Percentiles rank a stretch among this genome's conserved stretches.
Conservation (phyloP, 2,329 filamentous ascomycete species). For the Fonsecaea monophora region DNA sequence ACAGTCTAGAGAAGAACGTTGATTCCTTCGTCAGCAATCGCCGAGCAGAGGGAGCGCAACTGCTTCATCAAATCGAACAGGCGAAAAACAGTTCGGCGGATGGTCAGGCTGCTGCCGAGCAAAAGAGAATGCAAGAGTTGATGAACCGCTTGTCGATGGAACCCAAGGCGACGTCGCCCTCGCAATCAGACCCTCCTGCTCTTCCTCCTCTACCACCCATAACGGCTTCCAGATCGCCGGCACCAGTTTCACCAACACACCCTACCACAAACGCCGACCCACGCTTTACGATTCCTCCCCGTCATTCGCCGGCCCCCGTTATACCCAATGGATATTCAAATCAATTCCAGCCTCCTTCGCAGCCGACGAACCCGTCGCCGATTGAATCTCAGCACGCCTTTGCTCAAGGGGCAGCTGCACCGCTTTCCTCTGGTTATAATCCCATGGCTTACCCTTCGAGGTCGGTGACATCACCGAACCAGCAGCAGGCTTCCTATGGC, state of each 20-base stretch:
- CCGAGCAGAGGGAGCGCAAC: conserved; percentile 84
- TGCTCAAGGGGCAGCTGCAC: conserved; percentile 49
- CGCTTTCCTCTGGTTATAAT: conserved; percentile 55
- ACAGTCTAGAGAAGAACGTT: conserved; percentile 92
- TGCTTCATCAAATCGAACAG: conserved; percentile 86
- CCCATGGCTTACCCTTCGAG: conserved; percentile 57
- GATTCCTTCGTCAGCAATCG: conserved; percentile 97
- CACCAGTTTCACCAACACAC: conserved; percentile 35
- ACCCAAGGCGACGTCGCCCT: conserved; percentile 54
- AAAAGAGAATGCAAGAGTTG: conserved; percentile 81
- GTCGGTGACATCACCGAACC: conserved; percentile 29
- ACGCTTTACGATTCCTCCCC: conserved; percentile 41
- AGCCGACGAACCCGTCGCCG: conserved; percentile 33
- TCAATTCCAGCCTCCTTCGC: conserved; percentile 25
- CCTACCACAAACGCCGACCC: conserved; percentile 39
- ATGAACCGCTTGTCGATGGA: conserved; percentile 98
- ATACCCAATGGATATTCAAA: conserved; percentile 36
- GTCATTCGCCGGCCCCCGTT: conserved; percentile 39
- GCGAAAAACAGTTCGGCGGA: conserved; percentile 67
- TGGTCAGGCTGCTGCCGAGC: conserved; percentile 77
- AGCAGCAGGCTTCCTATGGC: conserved; percentile 26
- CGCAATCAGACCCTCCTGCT: conserved; percentile 53
- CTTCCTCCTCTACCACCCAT: conserved; percentile 46
- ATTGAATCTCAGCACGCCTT: conserved; percentile 36
- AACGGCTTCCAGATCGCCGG: conserved; percentile 31